These are phyloP conservation scores for Solanum paucissectum DNA, from an alignment of 257 asterid genomes.

Conservation along the genomic window DNA sequence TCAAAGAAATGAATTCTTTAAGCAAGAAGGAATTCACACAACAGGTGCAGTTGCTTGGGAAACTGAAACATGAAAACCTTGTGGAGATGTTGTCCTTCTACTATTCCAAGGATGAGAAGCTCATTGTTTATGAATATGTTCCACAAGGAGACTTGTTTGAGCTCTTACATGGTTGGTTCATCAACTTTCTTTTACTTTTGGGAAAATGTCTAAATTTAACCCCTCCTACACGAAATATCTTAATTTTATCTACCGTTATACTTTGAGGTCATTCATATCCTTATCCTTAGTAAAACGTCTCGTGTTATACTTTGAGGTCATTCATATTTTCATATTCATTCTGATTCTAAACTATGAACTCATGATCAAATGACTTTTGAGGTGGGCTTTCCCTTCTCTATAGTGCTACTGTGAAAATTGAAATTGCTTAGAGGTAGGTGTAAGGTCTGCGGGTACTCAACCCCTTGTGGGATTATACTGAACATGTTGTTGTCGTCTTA, in stretches of 20 bases:
- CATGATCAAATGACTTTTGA: neutral
- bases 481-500: too few species aligned
- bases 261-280: neutral
- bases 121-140: slow-evolving; percentile 41
- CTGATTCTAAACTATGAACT: neutral
- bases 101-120: slow-evolving; percentile 56
- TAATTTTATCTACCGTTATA: neutral
- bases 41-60: slow-evolving; percentile 48
- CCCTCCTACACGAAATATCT: neutral
- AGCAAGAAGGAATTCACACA: slow-evolving; percentile 49
- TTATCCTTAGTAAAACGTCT: neutral
- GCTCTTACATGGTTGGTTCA: slow-evolving; percentile 50
- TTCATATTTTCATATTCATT: neutral
- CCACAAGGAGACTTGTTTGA: slow-evolving; percentile 36
- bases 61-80: slow-evolving; percentile 40
- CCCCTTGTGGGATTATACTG: neutral
- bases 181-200: neutral
- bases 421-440: neutral
- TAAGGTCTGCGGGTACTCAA: neutral
- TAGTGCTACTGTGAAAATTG: neutral
- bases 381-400: neutral
- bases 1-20: slow-evolving; percentile 20
- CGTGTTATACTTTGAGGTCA: neutral
- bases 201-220: neutral
- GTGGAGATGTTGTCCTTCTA: slow-evolving; percentile 42